Conservation (phyloP, 345 rosid genomes). For the Lenwebbia sp. region DNA sequence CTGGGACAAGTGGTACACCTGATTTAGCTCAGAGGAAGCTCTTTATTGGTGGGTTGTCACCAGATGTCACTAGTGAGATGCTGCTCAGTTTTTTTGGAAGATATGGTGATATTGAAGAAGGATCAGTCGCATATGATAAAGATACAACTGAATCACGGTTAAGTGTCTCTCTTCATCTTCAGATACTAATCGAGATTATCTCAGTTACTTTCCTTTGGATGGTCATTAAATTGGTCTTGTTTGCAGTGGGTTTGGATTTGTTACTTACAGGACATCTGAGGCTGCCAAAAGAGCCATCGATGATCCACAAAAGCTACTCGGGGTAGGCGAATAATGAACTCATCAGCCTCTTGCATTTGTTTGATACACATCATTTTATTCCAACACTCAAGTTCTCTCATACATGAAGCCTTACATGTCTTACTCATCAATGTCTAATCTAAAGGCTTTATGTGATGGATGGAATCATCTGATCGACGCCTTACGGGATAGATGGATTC, state of each 20-base stretch:
- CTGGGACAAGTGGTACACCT: slow-evolving; percentile 29
- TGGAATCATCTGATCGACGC: background rate
- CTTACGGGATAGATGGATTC: background rate
- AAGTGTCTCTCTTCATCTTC: background rate
- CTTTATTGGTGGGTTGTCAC: slow-evolving; percentile 51
- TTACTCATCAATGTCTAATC: background rate
- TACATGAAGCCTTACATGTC: background rate
- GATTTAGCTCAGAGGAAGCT: slow-evolving; percentile 56
- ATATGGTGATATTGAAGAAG: slow-evolving; percentile 61
- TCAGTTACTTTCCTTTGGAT: background rate
- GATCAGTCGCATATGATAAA: slow-evolving; percentile 62
- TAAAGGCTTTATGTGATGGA: background rate
- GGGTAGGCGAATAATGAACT: slow-evolving; percentile 20
- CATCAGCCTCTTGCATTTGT: background rate
- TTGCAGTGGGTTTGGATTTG: slow-evolving; percentile 61
- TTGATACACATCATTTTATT: background rate
- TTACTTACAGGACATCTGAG: slow-evolving; percentile 47
- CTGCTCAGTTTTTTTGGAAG: slow-evolving; percentile 32
- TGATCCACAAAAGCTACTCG: slow-evolving; percentile 44
- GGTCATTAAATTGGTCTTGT: slow-evolving; percentile 1
- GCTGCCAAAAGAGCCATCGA: slow-evolving; percentile 57
- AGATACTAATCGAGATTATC: background rate
- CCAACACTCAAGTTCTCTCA: background rate
- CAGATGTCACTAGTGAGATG: slow-evolving; percentile 50
- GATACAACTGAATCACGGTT: slow-evolving; percentile 60